Conservation (phyloP, 208 protist genomes). For the Endotrypanum monterogeii region DNA sequence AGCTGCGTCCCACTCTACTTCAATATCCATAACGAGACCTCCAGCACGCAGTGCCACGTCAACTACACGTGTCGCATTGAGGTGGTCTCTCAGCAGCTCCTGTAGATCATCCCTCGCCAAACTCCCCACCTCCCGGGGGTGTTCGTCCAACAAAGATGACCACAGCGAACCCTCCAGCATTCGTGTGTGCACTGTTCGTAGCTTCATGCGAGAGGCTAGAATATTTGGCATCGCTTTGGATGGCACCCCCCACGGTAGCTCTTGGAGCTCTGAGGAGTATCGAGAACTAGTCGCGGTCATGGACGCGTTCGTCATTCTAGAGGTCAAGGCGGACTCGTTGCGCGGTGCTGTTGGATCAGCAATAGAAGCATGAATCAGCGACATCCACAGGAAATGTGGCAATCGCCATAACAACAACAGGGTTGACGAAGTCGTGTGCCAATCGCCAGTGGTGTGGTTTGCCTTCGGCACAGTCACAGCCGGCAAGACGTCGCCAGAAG, state of each 20-base stretch:
- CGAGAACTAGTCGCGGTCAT: not conserved
- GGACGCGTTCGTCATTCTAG: not conserved
- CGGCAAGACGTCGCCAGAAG: not conserved
- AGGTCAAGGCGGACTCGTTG: not conserved
- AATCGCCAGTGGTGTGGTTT: not conserved
- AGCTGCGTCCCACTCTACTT: constrained; percentile 1
- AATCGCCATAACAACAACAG: constrained; percentile 21
- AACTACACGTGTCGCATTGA: constrained; percentile 2
- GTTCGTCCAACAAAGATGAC: constrained; percentile 13
- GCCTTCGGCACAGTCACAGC: not conserved
- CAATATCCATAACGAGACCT: constrained; percentile 27
- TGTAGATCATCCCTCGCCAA: constrained; percentile 29
- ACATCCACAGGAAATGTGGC: constrained; percentile 16
- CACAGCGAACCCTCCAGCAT: constrained; percentile 29
- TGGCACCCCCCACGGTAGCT: not conserved
- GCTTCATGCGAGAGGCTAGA: not conserved
- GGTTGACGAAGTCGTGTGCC: constrained; percentile 2
- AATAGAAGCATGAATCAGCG: not conserved
- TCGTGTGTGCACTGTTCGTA: constrained; percentile 19
- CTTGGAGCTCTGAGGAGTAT: not conserved
- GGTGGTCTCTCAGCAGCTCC: constrained; percentile 8
- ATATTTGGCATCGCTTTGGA: not conserved
- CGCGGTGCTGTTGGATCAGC: not conserved
- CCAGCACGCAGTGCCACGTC: constrained; percentile 22
- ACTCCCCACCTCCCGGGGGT: constrained; percentile 7